These are phyloP conservation scores for Gnomoniopsis smithogilvyi DNA, from an alignment of 2,329 filamentous ascomycete species.

Conservation along the genomic window DNA sequence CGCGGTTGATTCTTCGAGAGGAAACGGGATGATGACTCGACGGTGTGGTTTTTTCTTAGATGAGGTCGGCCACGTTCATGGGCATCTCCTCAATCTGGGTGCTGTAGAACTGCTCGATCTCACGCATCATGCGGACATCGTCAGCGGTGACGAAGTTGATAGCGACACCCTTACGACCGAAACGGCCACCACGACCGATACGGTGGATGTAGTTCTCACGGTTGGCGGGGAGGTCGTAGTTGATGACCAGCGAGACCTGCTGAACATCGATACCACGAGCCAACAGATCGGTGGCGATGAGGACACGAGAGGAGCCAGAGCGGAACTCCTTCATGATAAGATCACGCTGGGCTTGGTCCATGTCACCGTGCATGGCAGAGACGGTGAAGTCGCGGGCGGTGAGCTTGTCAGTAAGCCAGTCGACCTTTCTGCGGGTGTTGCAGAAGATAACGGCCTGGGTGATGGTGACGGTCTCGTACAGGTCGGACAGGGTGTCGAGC, in stretches of 20 bases:
- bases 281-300: conserved; percentile 98
- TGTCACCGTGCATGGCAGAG: conserved; percentile 97
- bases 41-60: conserved; percentile 22
- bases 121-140: conserved; percentile 92
- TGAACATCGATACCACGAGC: conserved; percentile 98
- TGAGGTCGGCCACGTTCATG: conserved; percentile 78
- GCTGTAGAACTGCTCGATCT: conserved; percentile 75
- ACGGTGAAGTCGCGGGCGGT: conserved; percentile 98
- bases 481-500: conserved; percentile 96
- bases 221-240: conserved; percentile 97
- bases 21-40: conserved; percentile 15
- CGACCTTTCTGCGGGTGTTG: conserved; percentile 98
- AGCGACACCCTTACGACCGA: conserved; percentile 96
- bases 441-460: conserved; percentile 99
- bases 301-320: conserved; percentile 90
- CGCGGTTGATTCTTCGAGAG: conserved; percentile 15
- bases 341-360: conserved; percentile 97
- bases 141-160: conserved; percentile 99
- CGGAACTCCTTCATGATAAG: conserved; percentile 99
- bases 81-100: conserved; percentile 99
- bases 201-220: conserved; percentile 99
- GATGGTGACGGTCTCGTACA: conserved; percentile 98
- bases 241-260: conserved; percentile 97
- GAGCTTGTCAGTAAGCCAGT: conserved; percentile 99
- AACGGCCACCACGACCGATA: conserved; percentile 91